These are phyloP conservation scores for Ailanthus altissimus DNA, from an alignment of 345 rosid species.

Conservation along the genomic window DNA sequence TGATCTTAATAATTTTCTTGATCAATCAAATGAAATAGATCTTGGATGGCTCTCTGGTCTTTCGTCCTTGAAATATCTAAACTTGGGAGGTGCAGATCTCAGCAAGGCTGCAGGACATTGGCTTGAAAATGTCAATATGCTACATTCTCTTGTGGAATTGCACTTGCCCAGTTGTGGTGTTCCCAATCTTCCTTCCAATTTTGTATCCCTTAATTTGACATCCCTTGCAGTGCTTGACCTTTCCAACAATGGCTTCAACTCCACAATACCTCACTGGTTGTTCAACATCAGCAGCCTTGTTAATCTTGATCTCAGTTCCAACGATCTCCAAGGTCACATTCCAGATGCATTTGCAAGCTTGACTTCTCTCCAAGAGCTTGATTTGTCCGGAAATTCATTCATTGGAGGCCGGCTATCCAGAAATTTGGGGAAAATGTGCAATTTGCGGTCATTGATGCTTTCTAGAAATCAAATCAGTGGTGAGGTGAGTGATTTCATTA, in stretches of 20 bases:
- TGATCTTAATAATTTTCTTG: too few relatives aligned
- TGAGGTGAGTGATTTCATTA: constrained; percentile 23
- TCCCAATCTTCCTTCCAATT: constrained; percentile 7
- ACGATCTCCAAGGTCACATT: constrained; percentile 22
- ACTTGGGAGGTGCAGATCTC: too few relatives aligned
- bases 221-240: constrained; percentile 23
- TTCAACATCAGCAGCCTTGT: constrained; percentile 26
- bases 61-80: too few relatives aligned
- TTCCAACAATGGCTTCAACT: constrained; percentile 26
- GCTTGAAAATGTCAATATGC: constrained; percentile 27
- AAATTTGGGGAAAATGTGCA: constrained; percentile 15
- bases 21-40: too few relatives aligned
- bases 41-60: too few relatives aligned
- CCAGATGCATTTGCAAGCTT: constrained; percentile 9
- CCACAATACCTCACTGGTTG: constrained; percentile 25
- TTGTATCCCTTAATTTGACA: constrained; percentile 28
- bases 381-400: constrained; percentile 17
- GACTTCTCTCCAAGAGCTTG: constrained; percentile 12
- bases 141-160: constrained; percentile 35
- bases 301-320: constrained; percentile 7
- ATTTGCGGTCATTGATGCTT: constrained; percentile 18
- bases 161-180: constrained; percentile 30
- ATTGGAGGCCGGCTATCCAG: not conserved
- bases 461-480: constrained; percentile 19
- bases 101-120: too few relatives aligned